Percentiles rank a stretch among this genome's conserved stretches.
phyloP scores from a whole-genome alignment of 768 basidiomycete species.

The Termitomyces sp. region DNA sequence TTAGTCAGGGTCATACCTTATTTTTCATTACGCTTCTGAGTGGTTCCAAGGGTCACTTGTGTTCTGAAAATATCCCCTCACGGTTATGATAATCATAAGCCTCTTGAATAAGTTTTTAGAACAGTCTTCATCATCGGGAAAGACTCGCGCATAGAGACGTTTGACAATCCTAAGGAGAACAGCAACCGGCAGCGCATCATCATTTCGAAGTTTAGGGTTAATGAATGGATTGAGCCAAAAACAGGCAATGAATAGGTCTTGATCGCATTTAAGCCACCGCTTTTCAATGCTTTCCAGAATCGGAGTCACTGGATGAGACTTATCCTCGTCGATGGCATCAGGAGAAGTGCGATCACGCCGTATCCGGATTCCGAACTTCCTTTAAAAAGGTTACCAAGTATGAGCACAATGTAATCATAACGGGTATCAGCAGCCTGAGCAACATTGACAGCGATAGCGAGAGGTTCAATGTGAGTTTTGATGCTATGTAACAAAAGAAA shows the following conservation, averaged over 20 bases:
- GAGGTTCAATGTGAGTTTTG: not conserved
- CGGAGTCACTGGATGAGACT: not conserved
- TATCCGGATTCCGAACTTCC: not conserved
- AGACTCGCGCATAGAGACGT: not conserved
- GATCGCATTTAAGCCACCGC: constrained; percentile 5
- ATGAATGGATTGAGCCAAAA: constrained; percentile 1
- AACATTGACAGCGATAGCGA: constrained; percentile 9
- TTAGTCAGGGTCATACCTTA: not conserved
- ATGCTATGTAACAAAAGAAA: not conserved
- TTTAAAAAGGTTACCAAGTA: constrained; percentile 4
- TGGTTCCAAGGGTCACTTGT: too few species aligned
- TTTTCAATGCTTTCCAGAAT: constrained; percentile 9
- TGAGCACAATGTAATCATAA: constrained; percentile 4
- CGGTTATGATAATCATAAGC: not conserved
- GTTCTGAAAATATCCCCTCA: too few species aligned
- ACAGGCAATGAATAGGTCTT: not conserved
- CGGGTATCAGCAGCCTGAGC: constrained; percentile 1
- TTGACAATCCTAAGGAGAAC: not conserved
- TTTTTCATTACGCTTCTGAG: not conserved
- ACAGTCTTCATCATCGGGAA: not conserved
- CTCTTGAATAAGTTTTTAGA: not conserved
- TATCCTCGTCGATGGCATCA: not conserved
- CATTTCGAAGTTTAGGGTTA: not conserved
- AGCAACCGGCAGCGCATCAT: not conserved
- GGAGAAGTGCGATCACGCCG: not conserved